A percentile compares a stretch with the other conserved stretches of the same genome.
phyloP scores from a whole-genome alignment of 805 yeast species.

The Wickerhamiella lipophila region DNA sequence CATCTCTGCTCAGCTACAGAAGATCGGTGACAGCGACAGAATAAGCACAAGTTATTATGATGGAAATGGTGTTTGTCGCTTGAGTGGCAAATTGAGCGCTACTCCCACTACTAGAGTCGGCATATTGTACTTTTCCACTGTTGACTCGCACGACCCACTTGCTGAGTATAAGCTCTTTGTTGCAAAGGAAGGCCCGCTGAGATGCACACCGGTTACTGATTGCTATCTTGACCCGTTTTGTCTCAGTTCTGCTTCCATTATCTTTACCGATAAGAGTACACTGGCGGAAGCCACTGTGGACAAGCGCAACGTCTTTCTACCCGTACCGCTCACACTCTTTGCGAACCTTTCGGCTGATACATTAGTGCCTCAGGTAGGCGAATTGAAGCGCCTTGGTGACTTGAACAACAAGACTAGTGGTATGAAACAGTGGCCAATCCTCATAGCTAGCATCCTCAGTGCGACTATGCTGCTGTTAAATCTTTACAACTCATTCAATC shows the following conservation, averaged over 20 bases:
- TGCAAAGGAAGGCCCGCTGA: background rate
- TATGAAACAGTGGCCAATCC: too few relatives aligned
- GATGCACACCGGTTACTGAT: conserved; percentile 3
- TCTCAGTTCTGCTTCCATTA: background rate
- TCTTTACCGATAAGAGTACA: background rate
- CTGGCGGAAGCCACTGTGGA: background rate
- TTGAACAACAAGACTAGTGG: too few relatives aligned
- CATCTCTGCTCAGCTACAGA: background rate
- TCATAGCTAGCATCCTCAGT: too few relatives aligned
- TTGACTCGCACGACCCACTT: conserved; percentile 1
- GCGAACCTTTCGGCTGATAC: background rate
- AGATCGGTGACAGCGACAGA: background rate
- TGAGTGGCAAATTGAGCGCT: background rate
- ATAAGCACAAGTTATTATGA: background rate
- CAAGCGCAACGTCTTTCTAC: background rate
- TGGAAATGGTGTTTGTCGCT: background rate
- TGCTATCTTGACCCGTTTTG: conserved; percentile 1
- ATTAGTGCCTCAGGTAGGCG: background rate
- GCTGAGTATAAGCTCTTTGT: conserved; percentile 1
- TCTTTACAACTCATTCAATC: too few relatives aligned
- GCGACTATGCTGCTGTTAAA: too few relatives aligned
- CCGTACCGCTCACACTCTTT: background rate
- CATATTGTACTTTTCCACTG: conserved; percentile 3
- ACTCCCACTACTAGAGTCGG: background rate
- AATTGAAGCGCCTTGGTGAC: background rate